Conservation (phyloP, 768 basidiomycete species). For the Boletellus sp. region DNA sequence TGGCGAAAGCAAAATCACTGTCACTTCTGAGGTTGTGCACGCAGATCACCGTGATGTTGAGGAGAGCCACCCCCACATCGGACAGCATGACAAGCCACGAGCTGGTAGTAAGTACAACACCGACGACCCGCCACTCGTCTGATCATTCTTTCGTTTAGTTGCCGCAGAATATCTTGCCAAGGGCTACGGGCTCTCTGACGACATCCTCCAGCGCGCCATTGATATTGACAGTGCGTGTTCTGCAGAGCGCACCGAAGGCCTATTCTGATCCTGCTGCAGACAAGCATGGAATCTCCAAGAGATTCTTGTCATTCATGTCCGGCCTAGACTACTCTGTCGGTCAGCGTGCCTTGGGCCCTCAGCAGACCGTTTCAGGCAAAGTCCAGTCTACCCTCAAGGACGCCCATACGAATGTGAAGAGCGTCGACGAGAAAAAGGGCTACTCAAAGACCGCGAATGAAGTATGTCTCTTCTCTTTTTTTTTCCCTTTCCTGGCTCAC, state of each 20-base stretch:
- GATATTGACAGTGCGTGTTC: constrained; percentile 61
- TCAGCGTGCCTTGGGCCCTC: constrained; percentile 66
- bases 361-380: constrained; percentile 76
- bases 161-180: constrained; percentile 92
- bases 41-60: constrained; percentile 47
- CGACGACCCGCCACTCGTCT: background rate
- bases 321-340: constrained; percentile 70
- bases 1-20: constrained; percentile 64
- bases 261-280: constrained; percentile 33
- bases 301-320: constrained; percentile 79
- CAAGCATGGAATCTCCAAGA: constrained; percentile 83
- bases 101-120: constrained; percentile 59
- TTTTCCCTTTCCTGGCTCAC: background rate
- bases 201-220: constrained; percentile 73
- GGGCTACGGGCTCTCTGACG: constrained; percentile 81
- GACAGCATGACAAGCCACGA: constrained; percentile 89
- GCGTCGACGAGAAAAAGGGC: constrained; percentile 81
- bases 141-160: constrained; percentile 41
- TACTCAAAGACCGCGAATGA: constrained; percentile 65
- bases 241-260: background rate
- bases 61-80: constrained; percentile 41
- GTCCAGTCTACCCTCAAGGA: constrained; percentile 58
- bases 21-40: constrained; percentile 66
- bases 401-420: constrained; percentile 67
- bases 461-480: constrained; percentile 37